Conservation (phyloP, 2,329 filamentous ascomycete genomes). For the Stachybotrys elegans region DNA sequence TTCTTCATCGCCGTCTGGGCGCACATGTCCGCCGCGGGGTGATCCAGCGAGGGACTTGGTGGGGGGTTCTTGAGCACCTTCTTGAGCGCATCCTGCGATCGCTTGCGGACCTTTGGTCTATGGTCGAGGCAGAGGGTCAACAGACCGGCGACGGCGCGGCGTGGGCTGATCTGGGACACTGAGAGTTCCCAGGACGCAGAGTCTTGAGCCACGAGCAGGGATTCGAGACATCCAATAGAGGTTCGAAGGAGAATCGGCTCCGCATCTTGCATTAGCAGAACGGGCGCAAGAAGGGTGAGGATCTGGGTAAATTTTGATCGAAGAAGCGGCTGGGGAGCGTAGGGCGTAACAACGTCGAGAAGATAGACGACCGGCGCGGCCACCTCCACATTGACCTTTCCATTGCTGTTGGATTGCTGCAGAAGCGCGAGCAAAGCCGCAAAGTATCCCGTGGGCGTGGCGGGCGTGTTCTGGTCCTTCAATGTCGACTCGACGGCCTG, state of each 20-base stretch:
- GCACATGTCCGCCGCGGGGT: constrained; percentile 94
- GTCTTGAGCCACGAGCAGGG: constrained; percentile 87
- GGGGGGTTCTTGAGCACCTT: constrained; percentile 80
- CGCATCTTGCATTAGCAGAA: constrained; percentile 72
- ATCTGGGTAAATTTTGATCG: constrained; percentile 95
- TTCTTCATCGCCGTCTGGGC: constrained; percentile 83
- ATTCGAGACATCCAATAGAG: constrained; percentile 89
- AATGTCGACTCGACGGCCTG: constrained; percentile 90
- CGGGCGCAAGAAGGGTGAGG: constrained; percentile 77
- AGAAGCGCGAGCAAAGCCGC: constrained; percentile 89
- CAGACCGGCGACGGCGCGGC: constrained; percentile 80
- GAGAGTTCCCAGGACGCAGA: constrained; percentile 81
- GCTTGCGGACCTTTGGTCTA: constrained; percentile 88
- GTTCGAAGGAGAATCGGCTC: constrained; percentile 83
- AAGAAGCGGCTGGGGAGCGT: constrained; percentile 78
- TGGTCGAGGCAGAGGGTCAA: constrained; percentile 80
- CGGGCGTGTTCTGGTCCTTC: constrained; percentile 76
- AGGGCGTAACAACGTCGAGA: constrained; percentile 84
- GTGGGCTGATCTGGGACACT: constrained; percentile 76
- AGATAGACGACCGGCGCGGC: constrained; percentile 88
- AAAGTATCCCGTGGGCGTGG: constrained; percentile 88
- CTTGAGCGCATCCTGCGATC: constrained; percentile 83
- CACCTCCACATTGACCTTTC: constrained; percentile 73
- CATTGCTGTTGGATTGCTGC: constrained; percentile 65
- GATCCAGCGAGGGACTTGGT: constrained; percentile 86